These are phyloP conservation scores for Astrocystis sublimbata DNA, from an alignment of 495 filamentous ascomycete genomes.

Conservation along the genomic window DNA sequence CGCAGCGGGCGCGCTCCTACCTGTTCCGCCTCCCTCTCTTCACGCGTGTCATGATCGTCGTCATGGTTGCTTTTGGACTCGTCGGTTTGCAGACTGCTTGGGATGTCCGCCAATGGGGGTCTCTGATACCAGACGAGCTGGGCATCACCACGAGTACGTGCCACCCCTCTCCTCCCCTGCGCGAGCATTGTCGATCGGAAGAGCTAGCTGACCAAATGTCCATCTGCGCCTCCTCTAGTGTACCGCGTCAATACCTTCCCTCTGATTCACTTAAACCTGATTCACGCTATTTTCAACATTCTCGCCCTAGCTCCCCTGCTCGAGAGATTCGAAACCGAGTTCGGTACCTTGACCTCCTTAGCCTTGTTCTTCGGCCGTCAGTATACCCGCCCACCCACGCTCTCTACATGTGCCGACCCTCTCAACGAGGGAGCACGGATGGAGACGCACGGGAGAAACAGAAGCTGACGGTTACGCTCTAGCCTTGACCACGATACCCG, in stretches of 20 bases:
- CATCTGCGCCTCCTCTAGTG: constrained; percentile 60
- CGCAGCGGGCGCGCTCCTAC: constrained; percentile 59
- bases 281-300: constrained; percentile 79
- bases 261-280: constrained; percentile 76
- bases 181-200: neutral
- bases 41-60: constrained; percentile 71
- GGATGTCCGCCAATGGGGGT: constrained; percentile 71
- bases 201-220: constrained; percentile 17
- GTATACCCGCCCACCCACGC: constrained; percentile 37
- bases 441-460: neutral
- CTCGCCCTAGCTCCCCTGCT: constrained; percentile 78
- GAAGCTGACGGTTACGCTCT: constrained; percentile 11
- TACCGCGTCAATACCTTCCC: constrained; percentile 93
- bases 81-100: constrained; percentile 64
- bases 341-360: constrained; percentile 83
- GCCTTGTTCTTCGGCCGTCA: constrained; percentile 86
- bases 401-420: too few species aligned
- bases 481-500: constrained; percentile 75
- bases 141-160: constrained; percentile 71
- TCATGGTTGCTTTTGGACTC: constrained; percentile 69
- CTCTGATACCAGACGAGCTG: constrained; percentile 75
- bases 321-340: constrained; percentile 90
- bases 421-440: too few species aligned
- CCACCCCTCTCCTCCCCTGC: constrained; percentile 19
- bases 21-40: constrained; percentile 83